Base-by-base conservation (phyloP, 2,329 filamentous ascomycete species). In the Furcasterigmium furcatum region DNA sequence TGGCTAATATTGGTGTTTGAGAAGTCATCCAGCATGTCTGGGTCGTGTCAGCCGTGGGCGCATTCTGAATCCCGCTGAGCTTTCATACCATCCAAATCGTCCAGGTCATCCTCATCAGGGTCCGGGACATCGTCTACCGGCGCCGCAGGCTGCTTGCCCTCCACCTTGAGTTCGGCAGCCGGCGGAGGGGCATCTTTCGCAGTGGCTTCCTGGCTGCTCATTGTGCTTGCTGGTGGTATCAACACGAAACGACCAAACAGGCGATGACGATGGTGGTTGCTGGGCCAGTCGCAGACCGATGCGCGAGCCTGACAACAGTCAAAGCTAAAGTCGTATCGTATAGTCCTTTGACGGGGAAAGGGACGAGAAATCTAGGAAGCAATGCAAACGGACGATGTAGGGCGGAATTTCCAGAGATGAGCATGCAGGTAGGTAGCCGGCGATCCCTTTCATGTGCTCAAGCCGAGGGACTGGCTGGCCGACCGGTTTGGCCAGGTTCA, bases 11-110 rank as follows among this genome's bases (percentile, higher is more conserved):
- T 82, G 43, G 76, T 74, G 22, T 85, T 70, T 35, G 85, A 84
- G 68, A 99, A 99, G 53, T 96, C 88, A 61, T 96, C 90, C 21
- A 99, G 84, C 66, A 97, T 87, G 57, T 97, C 92, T 92, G 36
- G 14, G 20, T n/a, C 38, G 44, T 32, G 42, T 51, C 46, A 53
- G 52, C 16, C 9, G 14, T 14, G 8, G 36, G 10, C 22, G 22
- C n/a, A 39, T 13, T 3, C 18, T 4, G 6, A 14, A 5, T 27
- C 34, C 18, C 9, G 8, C 5, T 3, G n/a, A 18, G 16, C 10
- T 16, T n/a, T 18, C 71, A 55, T 66, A 89, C 88, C 90, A 67
- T 99, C 94, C 38, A 99, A 73, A 59, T 97, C 94, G 59, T 96
- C 88, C 18, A 94, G 72, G 55, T 94, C 88, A 65, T 94, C 94